These are phyloP conservation scores for Biscogniauxia marginata DNA, from an alignment of 2,329 filamentous ascomycete species.

Conservation along the genomic window DNA sequence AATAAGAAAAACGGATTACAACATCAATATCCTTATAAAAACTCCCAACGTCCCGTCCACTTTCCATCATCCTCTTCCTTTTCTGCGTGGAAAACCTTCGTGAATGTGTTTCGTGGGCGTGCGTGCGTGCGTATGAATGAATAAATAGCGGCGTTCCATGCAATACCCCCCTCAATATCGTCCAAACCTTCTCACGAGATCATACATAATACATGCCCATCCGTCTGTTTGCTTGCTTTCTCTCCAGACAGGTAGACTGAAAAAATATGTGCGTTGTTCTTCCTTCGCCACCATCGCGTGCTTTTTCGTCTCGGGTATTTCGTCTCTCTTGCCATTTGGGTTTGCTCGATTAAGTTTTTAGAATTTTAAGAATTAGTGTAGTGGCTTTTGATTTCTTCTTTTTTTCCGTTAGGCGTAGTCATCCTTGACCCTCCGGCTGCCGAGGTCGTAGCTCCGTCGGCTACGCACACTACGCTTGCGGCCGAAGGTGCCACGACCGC, in stretches of 20 bases:
- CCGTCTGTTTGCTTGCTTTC: not conserved
- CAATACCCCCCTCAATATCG: not conserved
- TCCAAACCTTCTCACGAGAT: not conserved
- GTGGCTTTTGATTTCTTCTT: not conserved
- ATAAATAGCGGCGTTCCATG: not conserved
- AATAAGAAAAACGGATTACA: not conserved
- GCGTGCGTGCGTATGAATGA: not conserved
- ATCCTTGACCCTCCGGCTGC: constrained; percentile 65
- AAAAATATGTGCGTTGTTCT: not conserved
- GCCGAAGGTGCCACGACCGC: constrained; percentile 44
- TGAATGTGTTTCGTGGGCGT: not conserved
- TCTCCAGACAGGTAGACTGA: not conserved
- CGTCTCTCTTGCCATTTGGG: not conserved
- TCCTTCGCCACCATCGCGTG: not conserved
- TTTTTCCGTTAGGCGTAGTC: constrained; percentile 60
- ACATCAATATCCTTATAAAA: not conserved
- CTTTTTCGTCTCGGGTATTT: too few species aligned
- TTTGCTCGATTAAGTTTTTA: not conserved
- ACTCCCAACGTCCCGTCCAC: not conserved
- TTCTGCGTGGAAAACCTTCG: not conserved
- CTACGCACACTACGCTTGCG: constrained; percentile 52
- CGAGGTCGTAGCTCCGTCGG: constrained; percentile 54
- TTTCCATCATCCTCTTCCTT: not conserved
- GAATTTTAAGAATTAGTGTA: not conserved
- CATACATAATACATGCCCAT: not conserved